Base-by-base conservation (phyloP, 176 grass and related monocot species). In the Carex littledalei region DNA sequence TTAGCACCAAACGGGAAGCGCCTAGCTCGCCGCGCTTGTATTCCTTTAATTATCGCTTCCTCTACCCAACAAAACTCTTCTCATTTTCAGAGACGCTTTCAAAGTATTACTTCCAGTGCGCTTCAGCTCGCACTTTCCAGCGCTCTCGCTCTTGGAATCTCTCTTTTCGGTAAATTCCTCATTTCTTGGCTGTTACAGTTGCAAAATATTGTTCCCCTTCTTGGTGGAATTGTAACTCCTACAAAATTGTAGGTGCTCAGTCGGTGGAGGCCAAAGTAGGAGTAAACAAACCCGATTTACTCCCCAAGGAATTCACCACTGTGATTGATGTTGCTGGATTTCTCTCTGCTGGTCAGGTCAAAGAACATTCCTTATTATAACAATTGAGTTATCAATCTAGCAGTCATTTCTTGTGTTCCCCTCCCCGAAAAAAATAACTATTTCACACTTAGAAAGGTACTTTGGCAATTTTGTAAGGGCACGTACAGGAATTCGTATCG, bases 291-390 rank as follows among this genome's bases (percentile, higher is more conserved):
- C 95, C 95, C 18, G 92, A 94, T 82, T 83, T 94, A 79, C 95
- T 98, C 54, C 95, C 92, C 4, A 91, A 93, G 84, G 95, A 98
- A 88, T 98, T 93, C 83, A 90, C 87, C 35, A 89, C 95, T 18
- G 95, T 98, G 70, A 98, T 98, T 41, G 92, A 98, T 87, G 92
- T 94, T 26, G 91, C 95, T 32, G 95, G 92, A 77, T 98, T 98
- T 85, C 95, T 98, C 80, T 98, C 92, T 52, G 66, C 91, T 39
- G 93, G 95, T 32, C 95, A 98, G 95, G 95, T 98, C 84, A 63
- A 29, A 34, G 10, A 80, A 53, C 5, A 60, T 74, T 67, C 53
- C 52, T 79, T 60, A 39, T 84, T 12, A 8, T 22, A 26, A 53
- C 18, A 81, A 63, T 81, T 61, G 41, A 79, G 17, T 26, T 79